Evolutionary conservation across 73 alveolate genomes (phyloP).

Genomic region (Paraurostyla sp.): DNA sequence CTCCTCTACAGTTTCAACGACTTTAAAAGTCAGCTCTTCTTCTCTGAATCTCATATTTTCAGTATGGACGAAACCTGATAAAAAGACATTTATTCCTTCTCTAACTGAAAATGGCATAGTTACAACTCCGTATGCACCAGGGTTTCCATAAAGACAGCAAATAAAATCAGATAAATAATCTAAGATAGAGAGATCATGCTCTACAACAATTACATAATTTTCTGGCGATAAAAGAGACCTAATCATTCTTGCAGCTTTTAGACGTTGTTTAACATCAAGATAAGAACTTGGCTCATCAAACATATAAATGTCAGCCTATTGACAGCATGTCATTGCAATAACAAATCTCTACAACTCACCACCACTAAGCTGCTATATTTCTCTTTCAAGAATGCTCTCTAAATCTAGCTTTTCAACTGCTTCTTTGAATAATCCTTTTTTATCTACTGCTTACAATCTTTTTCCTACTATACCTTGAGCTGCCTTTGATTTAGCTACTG

Average conservation of each 20-base stretch:
- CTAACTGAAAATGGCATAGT: conserved; percentile 99
- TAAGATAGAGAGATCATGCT: conserved; percentile 98
- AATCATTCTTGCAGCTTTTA: conserved; percentile 95
- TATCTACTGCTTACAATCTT: conserved; percentile 88
- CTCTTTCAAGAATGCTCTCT: conserved; percentile 93
- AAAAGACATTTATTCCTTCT: conserved; percentile 99
- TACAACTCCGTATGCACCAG: conserved; percentile 99
- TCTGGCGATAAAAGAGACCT: conserved; percentile 88
- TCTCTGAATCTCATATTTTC: conserved; percentile 99
- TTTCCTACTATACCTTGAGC: conserved; percentile 91
- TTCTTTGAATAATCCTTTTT: conserved; percentile 74
- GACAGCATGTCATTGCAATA: conserved; percentile 96
- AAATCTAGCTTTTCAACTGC: conserved; percentile 81
- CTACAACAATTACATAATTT: conserved; percentile 95
- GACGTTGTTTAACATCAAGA: conserved; percentile 97
- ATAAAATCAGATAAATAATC: conserved; percentile 99
- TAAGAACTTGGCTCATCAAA: conserved; percentile 99
- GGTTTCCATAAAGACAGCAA: conserved; percentile 99
- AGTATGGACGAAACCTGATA: conserved; percentile 99
- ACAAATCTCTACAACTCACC: conserved; percentile 99
- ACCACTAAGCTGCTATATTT: conserved; percentile 95
- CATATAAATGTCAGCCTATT: conserved; percentile 98
- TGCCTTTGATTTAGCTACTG: conserved; percentile 92
- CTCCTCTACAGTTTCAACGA: conserved; percentile 82
- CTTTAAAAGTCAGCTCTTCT: conserved; percentile 94